These are phyloP conservation scores for Myriosclerotinia scirpicola DNA, from an alignment of 2,329 filamentous ascomycete species.

Conservation along the genomic window DNA sequence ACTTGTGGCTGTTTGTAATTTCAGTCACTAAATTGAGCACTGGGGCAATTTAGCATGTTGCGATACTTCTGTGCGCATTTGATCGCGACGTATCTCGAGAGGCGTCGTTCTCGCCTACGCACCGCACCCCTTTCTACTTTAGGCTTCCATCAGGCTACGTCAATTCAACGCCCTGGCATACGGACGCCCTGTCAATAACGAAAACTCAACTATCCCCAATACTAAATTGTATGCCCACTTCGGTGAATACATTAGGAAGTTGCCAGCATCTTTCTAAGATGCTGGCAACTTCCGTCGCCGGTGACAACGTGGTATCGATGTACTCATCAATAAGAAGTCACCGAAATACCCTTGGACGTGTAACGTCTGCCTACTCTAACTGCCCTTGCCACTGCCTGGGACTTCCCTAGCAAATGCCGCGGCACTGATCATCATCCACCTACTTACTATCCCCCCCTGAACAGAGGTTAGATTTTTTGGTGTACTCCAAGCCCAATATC, in stretches of 20 bases:
- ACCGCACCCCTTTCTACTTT: constrained; percentile 12
- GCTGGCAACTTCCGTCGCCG: neutral
- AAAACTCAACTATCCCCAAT: too few relatives aligned
- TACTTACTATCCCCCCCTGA: too few relatives aligned
- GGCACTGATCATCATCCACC: neutral
- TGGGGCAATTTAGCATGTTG: neutral
- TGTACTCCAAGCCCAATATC: too few relatives aligned
- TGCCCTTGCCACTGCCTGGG: neutral
- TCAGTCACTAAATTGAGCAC: constrained; percentile 1
- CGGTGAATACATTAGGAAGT: neutral
- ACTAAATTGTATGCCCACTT: neutral
- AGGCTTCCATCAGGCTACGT: constrained; percentile 17
- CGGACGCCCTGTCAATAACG: neutral
- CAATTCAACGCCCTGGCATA: constrained; percentile 4
- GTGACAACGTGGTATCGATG: neutral
- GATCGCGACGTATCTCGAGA: neutral
- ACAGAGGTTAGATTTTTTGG: too few relatives aligned
- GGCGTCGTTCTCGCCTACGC: constrained; percentile 13
- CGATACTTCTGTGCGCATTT: neutral
- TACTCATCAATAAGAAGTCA: neutral
- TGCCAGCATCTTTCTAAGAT: neutral
- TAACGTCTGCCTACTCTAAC: neutral
- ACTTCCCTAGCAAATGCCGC: neutral
- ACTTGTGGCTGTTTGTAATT: constrained; percentile 14
- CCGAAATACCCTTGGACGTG: neutral